These are phyloP conservation scores for Yarrowia galli DNA, from an alignment of 1,139 yeast genomes.

Conservation along the genomic window DNA sequence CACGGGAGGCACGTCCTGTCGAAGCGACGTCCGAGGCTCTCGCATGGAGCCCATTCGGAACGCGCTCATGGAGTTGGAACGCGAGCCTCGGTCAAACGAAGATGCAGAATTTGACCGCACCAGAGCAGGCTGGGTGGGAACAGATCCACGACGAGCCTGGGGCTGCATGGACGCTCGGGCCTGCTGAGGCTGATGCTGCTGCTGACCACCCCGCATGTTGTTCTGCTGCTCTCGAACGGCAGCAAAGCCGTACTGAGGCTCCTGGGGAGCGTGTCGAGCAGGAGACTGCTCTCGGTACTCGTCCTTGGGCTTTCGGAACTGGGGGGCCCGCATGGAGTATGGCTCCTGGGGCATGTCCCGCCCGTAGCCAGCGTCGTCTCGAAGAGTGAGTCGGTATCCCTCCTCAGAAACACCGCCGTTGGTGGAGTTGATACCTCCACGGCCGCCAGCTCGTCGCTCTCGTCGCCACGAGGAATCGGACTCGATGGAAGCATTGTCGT, in stretches of 20 bases:
- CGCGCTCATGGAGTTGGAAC: slow-evolving; percentile 28
- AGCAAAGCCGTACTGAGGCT: slow-evolving; percentile 29
- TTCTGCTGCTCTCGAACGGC: slow-evolving; percentile 32
- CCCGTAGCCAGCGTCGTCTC: slow-evolving; percentile 35
- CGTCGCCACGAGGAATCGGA: slow-evolving; percentile 36
- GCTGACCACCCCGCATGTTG: not conserved
- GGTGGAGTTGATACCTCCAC: slow-evolving; percentile 19
- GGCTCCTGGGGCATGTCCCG: slow-evolving; percentile 35
- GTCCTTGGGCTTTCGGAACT: slow-evolving; percentile 23
- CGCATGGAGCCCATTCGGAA: slow-evolving; percentile 39
- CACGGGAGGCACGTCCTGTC: slow-evolving; percentile 34
- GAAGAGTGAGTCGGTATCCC: slow-evolving; percentile 36
- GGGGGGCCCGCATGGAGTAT: slow-evolving; percentile 37
- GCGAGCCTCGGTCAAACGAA: slow-evolving; percentile 36
- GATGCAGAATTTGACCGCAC: slow-evolving; percentile 36
- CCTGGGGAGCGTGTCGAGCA: slow-evolving; percentile 4
- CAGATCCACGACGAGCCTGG: slow-evolving; percentile 28
- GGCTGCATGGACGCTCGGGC: slow-evolving; percentile 26
- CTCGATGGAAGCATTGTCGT: slow-evolving; percentile 27
- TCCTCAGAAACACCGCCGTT: slow-evolving; percentile 28
- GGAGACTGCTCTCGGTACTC: slow-evolving; percentile 18
- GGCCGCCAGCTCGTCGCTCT: slow-evolving; percentile 11
- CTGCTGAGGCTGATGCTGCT: not conserved
- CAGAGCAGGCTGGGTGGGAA: slow-evolving; percentile 19
- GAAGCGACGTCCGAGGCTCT: slow-evolving; percentile 35